A percentile compares a stretch with the other conserved stretches of the same genome.
phyloP scores from a whole-genome alignment of 2,329 filamentous ascomycete genomes.

The Pleochaeta shiraiana region DNA sequence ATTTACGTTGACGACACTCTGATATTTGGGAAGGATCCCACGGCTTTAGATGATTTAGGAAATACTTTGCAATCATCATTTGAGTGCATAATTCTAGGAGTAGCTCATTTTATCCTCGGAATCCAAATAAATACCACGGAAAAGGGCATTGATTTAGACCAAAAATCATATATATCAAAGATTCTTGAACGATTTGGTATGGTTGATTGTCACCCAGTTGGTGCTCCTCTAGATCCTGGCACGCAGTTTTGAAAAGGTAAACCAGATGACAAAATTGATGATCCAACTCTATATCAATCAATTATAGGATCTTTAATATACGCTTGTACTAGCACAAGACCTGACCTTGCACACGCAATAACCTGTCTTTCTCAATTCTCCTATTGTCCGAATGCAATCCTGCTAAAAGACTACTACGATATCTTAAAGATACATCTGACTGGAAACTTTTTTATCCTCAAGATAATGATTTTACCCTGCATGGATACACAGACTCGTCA shows the following conservation, averaged over 20 bases:
- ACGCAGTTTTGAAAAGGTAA: background rate
- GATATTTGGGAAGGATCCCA: background rate
- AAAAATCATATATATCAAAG: background rate
- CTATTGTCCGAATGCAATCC: background rate
- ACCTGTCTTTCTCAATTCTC: constrained; percentile 2
- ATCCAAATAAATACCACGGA: background rate
- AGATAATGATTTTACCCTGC: background rate
- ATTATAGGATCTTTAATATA: constrained; percentile 2
- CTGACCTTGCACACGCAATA: background rate
- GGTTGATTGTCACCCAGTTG: background rate
- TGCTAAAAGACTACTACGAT: background rate
- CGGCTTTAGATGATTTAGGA: background rate
- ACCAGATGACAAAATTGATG: background rate
- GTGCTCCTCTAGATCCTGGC: background rate
- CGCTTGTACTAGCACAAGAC: background rate
- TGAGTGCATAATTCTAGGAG: background rate
- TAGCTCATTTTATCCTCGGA: constrained; percentile 1
- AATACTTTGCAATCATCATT: background rate
- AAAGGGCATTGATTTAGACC: background rate
- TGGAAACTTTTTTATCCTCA: background rate
- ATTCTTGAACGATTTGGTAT: constrained; percentile 1
- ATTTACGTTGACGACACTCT: background rate
- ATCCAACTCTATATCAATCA: background rate
- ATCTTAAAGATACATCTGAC: constrained; percentile 3
- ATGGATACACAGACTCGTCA: constrained; percentile 1